phyloP scores from a whole-genome alignment of 139 green algal species.

The Limnomonas spitsbergensis region DNA sequence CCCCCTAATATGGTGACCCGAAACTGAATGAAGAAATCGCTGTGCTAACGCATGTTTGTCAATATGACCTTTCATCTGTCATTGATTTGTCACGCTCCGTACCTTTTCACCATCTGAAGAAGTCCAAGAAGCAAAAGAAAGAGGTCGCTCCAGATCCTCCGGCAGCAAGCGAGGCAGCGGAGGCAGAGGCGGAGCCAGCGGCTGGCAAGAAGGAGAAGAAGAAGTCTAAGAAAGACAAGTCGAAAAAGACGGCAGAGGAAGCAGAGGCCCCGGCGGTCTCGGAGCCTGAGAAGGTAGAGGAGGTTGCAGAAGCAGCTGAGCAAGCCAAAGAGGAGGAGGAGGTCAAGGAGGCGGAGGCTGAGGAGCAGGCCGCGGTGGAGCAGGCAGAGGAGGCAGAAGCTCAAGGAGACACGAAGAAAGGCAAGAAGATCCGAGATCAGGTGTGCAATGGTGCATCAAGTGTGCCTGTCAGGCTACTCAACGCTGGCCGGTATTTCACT shows the following conservation, averaged over 20 bases:
- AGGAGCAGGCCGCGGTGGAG: neutral
- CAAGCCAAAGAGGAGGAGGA: constrained; percentile 20
- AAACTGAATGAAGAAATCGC: too few species aligned
- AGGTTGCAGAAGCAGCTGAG: neutral
- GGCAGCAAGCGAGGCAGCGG: neutral
- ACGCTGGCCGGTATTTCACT: too few species aligned
- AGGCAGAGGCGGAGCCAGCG: constrained; percentile 1
- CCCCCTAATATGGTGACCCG: too few species aligned
- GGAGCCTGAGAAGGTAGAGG: constrained; percentile 7
- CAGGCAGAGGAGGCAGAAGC: constrained; percentile 20
- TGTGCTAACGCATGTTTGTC: too few species aligned
- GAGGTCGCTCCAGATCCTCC: constrained; percentile 9
- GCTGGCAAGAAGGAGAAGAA: constrained; percentile 22
- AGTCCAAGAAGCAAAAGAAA: constrained; percentile 22
- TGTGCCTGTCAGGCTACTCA: neutral
- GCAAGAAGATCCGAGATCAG: too few species aligned
- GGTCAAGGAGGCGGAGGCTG: neutral
- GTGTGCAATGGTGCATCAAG: neutral
- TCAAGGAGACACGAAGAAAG: constrained; percentile 13
- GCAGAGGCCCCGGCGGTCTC: too few species aligned
- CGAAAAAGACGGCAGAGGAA: neutral
- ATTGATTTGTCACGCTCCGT: too few species aligned
- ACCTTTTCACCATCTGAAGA: neutral
- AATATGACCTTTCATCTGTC: too few species aligned
- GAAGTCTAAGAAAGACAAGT: constrained; percentile 25